Base-by-base conservation (phyloP, 2,329 filamentous ascomycete genomes). In the Teratosphaeria destructans region DNA sequence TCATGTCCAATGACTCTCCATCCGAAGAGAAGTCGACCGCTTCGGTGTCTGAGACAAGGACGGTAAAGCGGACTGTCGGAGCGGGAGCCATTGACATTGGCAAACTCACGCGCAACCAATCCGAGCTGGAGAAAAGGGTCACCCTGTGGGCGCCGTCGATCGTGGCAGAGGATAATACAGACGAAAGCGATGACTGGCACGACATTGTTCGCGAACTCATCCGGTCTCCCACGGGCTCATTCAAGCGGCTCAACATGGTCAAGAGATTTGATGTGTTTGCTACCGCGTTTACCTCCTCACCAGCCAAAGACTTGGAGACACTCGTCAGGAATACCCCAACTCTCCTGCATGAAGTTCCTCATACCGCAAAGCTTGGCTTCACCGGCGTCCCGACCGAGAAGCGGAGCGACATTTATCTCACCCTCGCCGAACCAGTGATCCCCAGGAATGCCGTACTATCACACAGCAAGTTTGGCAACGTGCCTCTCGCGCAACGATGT, bases 351-450 rank as follows among this genome's bases (percentile, higher is more conserved):
- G 86, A 88, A 57, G 83, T 97, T 61, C 81, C 81, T 60, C 88
- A 88, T 72, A 95, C 92, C 0, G 87, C 81, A 67, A 94, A 94
- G 72, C 92, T 97, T 73, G 94, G 92, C 1, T 97, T 99, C 72
- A 90, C 93, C 3, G 92, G 92, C 12, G 92, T 92, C 1, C 93
- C 94, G 0, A 91, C 88, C 0, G 92, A 90, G 71, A 81, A 88
- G 16, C 82, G 95, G 67, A 96, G 91, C 11, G 95, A 99, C 72
- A 97, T 99, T 56, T 99, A 99, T 71, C 75, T 99, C 53, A 96
- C 91, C 0, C 75, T 99, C 55, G 85, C 85, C 60, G 86, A 90
- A 63, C 89, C 90, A 0, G 80, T 86, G n/a, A 78, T 99, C 27
- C 86, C 87, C 19, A 85, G 85, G 60, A 81, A 84, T 64, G 82